Evolutionary conservation across 139 green algal species (phyloP), one percentile per base, ranked within the genome.

Genomic region (Haematococcus lacustris): DNA sequence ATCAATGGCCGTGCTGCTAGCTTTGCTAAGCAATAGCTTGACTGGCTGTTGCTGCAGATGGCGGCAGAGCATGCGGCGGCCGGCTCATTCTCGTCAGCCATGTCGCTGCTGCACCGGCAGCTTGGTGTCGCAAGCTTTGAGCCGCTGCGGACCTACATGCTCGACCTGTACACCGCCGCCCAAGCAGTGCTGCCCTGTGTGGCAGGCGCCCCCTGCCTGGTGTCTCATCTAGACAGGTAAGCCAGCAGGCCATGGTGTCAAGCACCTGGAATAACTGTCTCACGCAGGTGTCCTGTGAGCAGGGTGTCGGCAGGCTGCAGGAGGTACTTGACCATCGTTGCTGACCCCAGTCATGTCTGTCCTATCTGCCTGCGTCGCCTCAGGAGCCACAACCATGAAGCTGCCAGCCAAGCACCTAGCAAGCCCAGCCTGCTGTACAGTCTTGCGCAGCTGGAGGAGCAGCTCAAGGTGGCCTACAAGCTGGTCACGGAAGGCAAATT

Each of bases 401-500:
- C 73, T 0, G 41, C 80, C 1, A 76, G 70, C 53, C 81, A 88
- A 74, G 83, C 90, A 9, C 84, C 91, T 39, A 80, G 67, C 25
- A 57, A 84, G 13, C 94, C 93, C 39, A 80, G 80, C 21, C 79
- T 97, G 74, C 78, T 91, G 2, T 96, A 90, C 78, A 87, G 66
- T n/a, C 77, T 98, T 64, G 33, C 73, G 3, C 34, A 69, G 23
- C 80, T 96, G 57, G 92, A 93, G 70, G 90, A 93, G 23, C 68
- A 78, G 25, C 73, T 81, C 43, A 81, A 82, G 65, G 80, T 73
- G 7, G 86, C 88, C 30, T 98, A 98, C 89, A 93, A 94, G 82
- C 80, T 88, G 37, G 91, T 97, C 38, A 99, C 96, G 1, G 93
- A 97, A 76, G 95, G 95, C 80, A 98, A 98, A 88, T 99, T 99